Evolutionary conservation across 1,284 basidiomycete species (phyloP).

Genomic region (Pseudozyma sp.): DNA sequence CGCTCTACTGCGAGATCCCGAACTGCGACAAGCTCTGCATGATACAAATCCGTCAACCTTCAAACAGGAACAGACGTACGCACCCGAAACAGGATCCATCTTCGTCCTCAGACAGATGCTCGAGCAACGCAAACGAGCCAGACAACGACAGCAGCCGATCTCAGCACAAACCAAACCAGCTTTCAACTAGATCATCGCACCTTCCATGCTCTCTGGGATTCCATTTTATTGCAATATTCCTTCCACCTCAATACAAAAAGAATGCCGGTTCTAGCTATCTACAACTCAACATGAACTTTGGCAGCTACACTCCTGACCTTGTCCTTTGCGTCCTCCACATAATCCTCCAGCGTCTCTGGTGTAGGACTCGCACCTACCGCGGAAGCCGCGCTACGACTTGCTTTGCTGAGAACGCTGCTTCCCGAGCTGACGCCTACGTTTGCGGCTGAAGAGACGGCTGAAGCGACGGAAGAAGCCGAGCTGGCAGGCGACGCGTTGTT

Average conservation of each 20-base stretch:
- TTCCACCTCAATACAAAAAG: neutral
- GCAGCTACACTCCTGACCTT: slow-evolving; percentile 5
- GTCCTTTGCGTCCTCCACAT: slow-evolving; percentile 27
- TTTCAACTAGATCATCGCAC: neutral
- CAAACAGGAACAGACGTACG: neutral
- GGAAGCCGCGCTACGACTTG: slow-evolving; percentile 10
- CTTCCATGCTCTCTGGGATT: neutral
- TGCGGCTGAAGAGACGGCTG: neutral
- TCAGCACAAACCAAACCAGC: neutral
- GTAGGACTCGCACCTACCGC: slow-evolving; percentile 23
- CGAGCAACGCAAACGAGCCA: neutral
- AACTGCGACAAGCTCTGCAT: neutral
- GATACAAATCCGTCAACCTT: neutral
- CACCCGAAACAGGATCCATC: slow-evolving; percentile 27
- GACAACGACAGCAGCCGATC: neutral
- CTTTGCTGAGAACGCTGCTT: slow-evolving; percentile 8
- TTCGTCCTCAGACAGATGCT: slow-evolving; percentile 35
- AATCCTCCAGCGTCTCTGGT: slow-evolving; percentile 30
- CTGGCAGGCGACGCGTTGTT: neutral
- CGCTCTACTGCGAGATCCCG: slow-evolving; percentile 11
- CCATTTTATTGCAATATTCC: neutral
- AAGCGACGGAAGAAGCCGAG: slow-evolving; percentile 8
- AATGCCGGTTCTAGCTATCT: neutral
- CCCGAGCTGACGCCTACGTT: neutral
- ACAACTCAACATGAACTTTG: slow-evolving; percentile 28